These are phyloP conservation scores for Zostera marina DNA, from an alignment of 116 monocot genomes.

Conservation along the genomic window DNA sequence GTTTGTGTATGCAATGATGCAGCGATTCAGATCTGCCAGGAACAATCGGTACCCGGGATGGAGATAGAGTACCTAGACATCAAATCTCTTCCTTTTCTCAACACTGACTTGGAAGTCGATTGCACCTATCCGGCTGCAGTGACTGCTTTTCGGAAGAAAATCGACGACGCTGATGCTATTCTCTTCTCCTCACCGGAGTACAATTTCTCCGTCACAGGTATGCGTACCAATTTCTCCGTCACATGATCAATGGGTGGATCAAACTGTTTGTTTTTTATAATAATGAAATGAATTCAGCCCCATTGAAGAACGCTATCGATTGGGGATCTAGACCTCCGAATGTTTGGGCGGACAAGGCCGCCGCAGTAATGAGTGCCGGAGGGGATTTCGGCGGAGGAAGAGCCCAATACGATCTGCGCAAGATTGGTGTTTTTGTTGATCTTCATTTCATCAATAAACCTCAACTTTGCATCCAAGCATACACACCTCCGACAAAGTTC, in stretches of 20 bases:
- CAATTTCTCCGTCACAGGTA: conserved; percentile 74
- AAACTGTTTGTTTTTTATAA: too few species aligned
- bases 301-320: conserved; percentile 59
- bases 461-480: conserved; percentile 29
- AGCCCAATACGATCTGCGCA: conserved; percentile 52
- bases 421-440: conserved; percentile 58
- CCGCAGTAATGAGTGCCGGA: conserved; percentile 40
- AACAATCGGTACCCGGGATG: conserved; percentile 33
- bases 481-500: conserved; percentile 35
- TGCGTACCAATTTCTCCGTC: not conserved
- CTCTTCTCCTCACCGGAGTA: conserved; percentile 75
- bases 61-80: conserved; percentile 47
- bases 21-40: conserved; percentile 44
- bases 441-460: conserved; percentile 82
- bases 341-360: conserved; percentile 43
- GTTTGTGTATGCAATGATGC: conserved; percentile 17
- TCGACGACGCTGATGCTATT: conserved; percentile 36
- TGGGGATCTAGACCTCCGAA: conserved; percentile 62
- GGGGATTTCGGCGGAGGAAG: conserved; percentile 41
- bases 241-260: too few species aligned
- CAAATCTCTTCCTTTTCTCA: conserved; percentile 44
- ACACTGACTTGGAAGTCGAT: conserved; percentile 55
- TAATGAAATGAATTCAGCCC: conserved; percentile 31
- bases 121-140: conserved; percentile 43
- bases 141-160: conserved; percentile 41